Evolutionary conservation across 805 yeast species (phyloP).

Genomic region (Ogataea glucozyma): DNA sequence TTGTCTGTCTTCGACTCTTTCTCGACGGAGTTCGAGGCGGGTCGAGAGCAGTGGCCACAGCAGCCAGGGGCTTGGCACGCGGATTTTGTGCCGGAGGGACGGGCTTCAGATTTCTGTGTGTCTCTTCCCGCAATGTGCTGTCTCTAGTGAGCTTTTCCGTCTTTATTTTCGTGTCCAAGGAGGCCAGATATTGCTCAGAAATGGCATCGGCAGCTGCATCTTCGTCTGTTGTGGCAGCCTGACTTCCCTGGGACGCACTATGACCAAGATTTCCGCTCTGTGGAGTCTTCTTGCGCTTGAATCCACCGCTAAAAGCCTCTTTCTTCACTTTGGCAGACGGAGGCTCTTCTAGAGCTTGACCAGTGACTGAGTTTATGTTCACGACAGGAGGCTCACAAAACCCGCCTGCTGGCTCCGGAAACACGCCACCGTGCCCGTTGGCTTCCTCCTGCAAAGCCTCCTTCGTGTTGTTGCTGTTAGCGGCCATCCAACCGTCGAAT

Average conservation of each 20-base stretch:
- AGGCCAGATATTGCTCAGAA: slow-evolving; percentile 21
- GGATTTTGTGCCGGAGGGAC: slow-evolving; percentile 10
- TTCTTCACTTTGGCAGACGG: slow-evolving; percentile 63
- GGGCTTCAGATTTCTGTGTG: slow-evolving; percentile 12
- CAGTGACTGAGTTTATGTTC: slow-evolving; percentile 63
- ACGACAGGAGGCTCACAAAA: slow-evolving; percentile 62
- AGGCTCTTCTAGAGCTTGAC: slow-evolving; percentile 67
- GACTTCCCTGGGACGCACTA: too few relatives aligned
- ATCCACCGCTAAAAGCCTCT: slow-evolving; percentile 54
- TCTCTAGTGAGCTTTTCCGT: slow-evolving; percentile 37
- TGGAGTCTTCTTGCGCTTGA: too few relatives aligned
- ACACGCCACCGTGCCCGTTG: slow-evolving; percentile 5
- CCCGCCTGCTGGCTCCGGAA: slow-evolving; percentile 3
- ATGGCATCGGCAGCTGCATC: slow-evolving; percentile 11
- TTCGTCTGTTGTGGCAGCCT: slow-evolving; percentile 14
- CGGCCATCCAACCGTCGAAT: slow-evolving; percentile 8
- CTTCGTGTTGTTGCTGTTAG: slow-evolving; percentile 11
- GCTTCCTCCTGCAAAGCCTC: slow-evolving; percentile 16
- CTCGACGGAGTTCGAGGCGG: slow-evolving; percentile 20
- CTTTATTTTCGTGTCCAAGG: slow-evolving; percentile 35
- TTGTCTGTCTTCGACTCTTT: slow-evolving; percentile 11
- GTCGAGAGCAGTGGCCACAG: slow-evolving; percentile 10
- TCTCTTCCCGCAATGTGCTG: slow-evolving; percentile 31
- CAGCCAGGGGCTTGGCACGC: slow-evolving; percentile 3
- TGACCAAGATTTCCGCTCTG: too few relatives aligned